Evolutionary conservation across 164 flowering plant genomes (phyloP).

Genomic region (Chimonanthus salicifolius): DNA sequence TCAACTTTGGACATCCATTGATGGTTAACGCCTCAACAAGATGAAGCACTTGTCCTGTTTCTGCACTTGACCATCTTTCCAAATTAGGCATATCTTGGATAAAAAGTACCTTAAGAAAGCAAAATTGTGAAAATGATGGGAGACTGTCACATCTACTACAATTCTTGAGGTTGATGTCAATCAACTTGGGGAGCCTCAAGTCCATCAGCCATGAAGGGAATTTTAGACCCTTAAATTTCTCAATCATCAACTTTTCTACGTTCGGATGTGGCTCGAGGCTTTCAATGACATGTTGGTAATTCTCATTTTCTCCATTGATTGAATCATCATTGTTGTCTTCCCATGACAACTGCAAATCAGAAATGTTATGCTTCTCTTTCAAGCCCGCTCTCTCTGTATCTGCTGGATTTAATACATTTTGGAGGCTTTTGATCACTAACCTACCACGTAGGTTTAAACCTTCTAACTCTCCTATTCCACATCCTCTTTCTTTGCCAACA

Average conservation of each 20-base stretch:
- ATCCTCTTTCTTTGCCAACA: neutral
- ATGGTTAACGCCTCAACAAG: slow-evolving; percentile 2
- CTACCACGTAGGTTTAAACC: slow-evolving; percentile 5
- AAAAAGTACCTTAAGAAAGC: slow-evolving; percentile 9
- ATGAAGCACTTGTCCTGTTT: neutral
- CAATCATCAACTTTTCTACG: slow-evolving; percentile 12
- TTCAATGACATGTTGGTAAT: neutral
- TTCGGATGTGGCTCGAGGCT: slow-evolving; percentile 20
- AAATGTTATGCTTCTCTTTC: neutral
- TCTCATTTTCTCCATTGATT: neutral
- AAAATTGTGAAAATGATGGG: slow-evolving; percentile 20
- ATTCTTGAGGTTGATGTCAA: slow-evolving; percentile 3
- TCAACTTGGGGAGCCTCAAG: slow-evolving; percentile 5
- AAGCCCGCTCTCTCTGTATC: slow-evolving; percentile 2
- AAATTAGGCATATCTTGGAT: slow-evolving; percentile 9
- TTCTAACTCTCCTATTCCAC: neutral
- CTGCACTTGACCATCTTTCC: slow-evolving; percentile 9
- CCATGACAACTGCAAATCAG: neutral
- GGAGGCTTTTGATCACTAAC: neutral
- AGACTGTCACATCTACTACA: slow-evolving; percentile 14
- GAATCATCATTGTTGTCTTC: no score
- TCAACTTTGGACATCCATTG: slow-evolving; percentile 9
- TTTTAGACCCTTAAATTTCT: slow-evolving; percentile 10
- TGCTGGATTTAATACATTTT: neutral
- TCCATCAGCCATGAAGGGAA: slow-evolving; percentile 22